Evolutionary conservation across 805 yeast genomes (phyloP), one percentile per base, ranked within the genome.

Genomic region (Starmerella geochares): DNA sequence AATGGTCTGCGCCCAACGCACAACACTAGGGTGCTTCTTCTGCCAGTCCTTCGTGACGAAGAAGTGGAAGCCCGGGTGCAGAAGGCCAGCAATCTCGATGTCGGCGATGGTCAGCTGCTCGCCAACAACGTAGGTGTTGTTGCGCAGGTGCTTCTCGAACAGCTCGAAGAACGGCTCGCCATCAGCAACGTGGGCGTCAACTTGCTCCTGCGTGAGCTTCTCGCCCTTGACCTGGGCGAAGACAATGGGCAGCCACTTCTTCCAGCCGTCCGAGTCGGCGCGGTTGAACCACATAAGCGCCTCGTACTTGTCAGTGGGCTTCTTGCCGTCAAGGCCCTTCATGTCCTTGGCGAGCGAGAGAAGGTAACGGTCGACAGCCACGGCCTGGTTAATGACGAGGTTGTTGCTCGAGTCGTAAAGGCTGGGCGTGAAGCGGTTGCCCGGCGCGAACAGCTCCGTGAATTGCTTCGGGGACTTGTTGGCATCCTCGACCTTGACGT

Each of bases 221-320:
- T 58, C 66, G 49, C 65, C 69, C 62, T 94, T 95, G 47, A 68
- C 62, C 50, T 82, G 63, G 56, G 85, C 82, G 52, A 65, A 63
- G 68, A 84, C 76, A 54, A 77, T 76, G 38, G 58, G 61, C 52
- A 74, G 74, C 49, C 73, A 60, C 51, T 67, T 61, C 44, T 70
- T 60, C 54, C 81, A 64, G 50, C 83, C 60, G 62, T 88, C 95
- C 61, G 77, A 61, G 74, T 81, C 83, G 65, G 80, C 73, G 59
- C 83, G 71, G 3, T 95, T 85, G 64, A 79, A 60, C 94, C 94
- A 87, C 71, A 73, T 80, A 59, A 88, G 67, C 60, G 85, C 72
- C 63, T 47, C 52, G 50, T 42, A 52, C 51, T 49, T 27, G 44
- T 54, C 55, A 25, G 35, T 44, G 23, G 46, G 46, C 20, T 24